phyloP scores from a whole-genome alignment of 257 asterid species.

The Dorcoceras hygrometricum region DNA sequence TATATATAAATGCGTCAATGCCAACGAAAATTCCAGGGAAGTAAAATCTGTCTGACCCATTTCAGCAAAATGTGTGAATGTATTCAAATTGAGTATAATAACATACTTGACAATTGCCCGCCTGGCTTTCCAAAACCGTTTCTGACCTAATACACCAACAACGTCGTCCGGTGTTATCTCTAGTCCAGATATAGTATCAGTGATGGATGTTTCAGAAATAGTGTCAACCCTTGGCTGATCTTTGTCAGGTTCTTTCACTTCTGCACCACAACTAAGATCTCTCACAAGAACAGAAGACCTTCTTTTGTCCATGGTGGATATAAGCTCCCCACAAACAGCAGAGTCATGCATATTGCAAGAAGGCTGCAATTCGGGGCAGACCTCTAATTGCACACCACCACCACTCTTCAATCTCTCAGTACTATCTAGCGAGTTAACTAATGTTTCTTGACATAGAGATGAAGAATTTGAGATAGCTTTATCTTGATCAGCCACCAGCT shows the following conservation, averaged over 20 bases:
- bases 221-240: conserved; percentile 45
- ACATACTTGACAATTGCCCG: conserved; percentile 81
- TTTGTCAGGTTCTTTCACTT: conserved; percentile 38
- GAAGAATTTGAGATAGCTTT: conserved; percentile 34
- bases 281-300: conserved; percentile 28
- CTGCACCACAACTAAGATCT: conserved; percentile 38
- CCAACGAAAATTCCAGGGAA: not conserved
- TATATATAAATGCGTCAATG: too few species aligned
- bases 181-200: conserved; percentile 54
- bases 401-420: conserved; percentile 28
- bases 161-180: conserved; percentile 78
- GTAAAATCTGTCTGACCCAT: not conserved
- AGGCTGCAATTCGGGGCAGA: conserved; percentile 27
- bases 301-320: conserved; percentile 24
- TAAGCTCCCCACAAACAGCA: conserved; percentile 23
- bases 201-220: conserved; percentile 62
- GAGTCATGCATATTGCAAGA: conserved; percentile 20
- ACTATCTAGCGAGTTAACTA: conserved; percentile 26
- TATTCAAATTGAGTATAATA: conserved; percentile 9
- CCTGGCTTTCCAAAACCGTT: conserved; percentile 89
- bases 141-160: conserved; percentile 74
- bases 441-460: conserved; percentile 28
- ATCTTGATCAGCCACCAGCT: conserved; percentile 20
- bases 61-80: not conserved
- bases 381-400: conserved; percentile 26